Evolutionary conservation across 140 eudicot genomes (phyloP), one percentile per base, ranked within the genome.

Genomic region (Anethum foeniculum): DNA sequence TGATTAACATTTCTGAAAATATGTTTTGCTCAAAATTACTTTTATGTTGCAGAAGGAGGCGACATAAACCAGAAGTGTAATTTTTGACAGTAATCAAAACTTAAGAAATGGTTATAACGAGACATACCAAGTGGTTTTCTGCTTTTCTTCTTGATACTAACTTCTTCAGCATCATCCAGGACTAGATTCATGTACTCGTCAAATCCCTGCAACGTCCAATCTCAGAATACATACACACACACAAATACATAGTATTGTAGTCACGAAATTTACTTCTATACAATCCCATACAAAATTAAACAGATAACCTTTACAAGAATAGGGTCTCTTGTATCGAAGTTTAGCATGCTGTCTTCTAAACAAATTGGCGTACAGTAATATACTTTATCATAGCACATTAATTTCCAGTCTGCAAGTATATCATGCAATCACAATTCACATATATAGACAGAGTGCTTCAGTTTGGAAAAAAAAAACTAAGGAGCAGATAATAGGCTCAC

Each of bases 141-240:
- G 88, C 87, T 94, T 77, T 94, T 94, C 91, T 92, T 94, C 88
- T 94, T 94, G 23, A 94, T 84, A 79, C 90, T 88, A 62, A 94
- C 91, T 88, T 94, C 98, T 86, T 94, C 97, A 21, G 98, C 98
- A 60, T 94, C 98, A 54, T 94, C 98, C 73, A 94, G 82, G 30
- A 94, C 98, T 88, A 92, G 69, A 72, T 94, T 94, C 98, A 94
- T 94, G 96, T 94, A 94, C 90, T 94, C 98, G 71, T 94, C 97
- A 81, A 94, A 94, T 44, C 98, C 97, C 97, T 91, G 75, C 43
- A 86, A 25, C 5, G 5, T 10, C 62, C 13, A 25, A 75, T 25
- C 15, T 75, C 79, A 75, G 15, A 16, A 47, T n/a, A n/a, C n/a
- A 67, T 15, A 30, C 74, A 7, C 47, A 19, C 30, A 71, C 27